phyloP scores from a whole-genome alignment of 2,329 filamentous ascomycete genomes.

The Shiraia bambusicola region DNA sequence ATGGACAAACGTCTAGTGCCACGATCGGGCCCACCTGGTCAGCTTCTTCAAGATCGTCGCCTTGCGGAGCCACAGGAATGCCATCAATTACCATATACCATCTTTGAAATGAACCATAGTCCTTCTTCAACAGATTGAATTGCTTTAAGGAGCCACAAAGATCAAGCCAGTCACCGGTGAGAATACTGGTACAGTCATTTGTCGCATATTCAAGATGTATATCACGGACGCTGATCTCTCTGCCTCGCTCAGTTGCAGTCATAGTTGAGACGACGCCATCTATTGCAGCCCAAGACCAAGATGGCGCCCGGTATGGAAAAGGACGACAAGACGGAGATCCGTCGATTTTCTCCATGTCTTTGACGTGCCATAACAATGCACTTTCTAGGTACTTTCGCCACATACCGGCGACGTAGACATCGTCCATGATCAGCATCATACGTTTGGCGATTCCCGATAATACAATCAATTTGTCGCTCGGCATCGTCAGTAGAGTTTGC shows the following conservation, averaged over 20 bases:
- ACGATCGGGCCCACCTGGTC: not conserved
- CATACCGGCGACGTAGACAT: constrained; percentile 13
- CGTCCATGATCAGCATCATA: not conserved
- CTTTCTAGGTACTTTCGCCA: constrained; percentile 6
- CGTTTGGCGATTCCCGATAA: constrained; percentile 11
- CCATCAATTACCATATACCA: not conserved
- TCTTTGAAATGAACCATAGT: not conserved
- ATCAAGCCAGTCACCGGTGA: constrained; percentile 9
- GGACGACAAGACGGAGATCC: not conserved
- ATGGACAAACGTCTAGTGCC: not conserved
- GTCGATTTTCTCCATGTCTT: not conserved
- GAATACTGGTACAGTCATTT: constrained; percentile 7
- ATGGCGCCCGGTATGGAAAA: constrained; percentile 8
- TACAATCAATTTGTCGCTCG: constrained; percentile 10
- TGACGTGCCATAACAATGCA: not conserved
- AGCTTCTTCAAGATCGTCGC: not conserved
- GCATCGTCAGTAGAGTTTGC: not conserved
- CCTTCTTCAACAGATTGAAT: not conserved
- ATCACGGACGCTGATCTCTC: constrained; percentile 6
- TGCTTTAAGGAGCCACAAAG: constrained; percentile 2
- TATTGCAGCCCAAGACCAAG: constrained; percentile 18
- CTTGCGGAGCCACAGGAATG: not conserved
- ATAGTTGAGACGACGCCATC: not conserved
- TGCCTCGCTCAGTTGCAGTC: not conserved
- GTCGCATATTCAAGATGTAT: constrained; percentile 6